These are phyloP conservation scores for Coriaria nepalensis DNA, from an alignment of 306 rosid genomes.

Conservation along the genomic window DNA sequence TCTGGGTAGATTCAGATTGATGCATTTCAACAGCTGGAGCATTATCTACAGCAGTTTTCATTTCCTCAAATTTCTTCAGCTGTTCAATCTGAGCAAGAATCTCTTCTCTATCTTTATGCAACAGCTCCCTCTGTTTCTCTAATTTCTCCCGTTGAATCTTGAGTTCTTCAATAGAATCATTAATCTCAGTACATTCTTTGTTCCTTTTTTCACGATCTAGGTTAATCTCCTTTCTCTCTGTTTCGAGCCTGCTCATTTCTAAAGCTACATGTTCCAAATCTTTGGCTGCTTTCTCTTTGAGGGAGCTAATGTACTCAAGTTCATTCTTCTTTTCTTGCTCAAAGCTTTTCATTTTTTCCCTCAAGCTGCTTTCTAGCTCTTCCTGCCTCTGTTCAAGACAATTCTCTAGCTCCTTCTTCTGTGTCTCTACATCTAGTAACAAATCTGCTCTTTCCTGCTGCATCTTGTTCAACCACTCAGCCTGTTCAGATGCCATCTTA, in stretches of 20 bases:
- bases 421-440: conserved; percentile 63
- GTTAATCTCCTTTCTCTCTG: conserved; percentile 67
- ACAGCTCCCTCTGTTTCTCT: conserved; percentile 67
- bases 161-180: conserved; percentile 70
- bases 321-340: conserved; percentile 72
- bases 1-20: conserved; percentile 38
- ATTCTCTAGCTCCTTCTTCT: conserved; percentile 58
- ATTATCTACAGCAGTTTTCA: conserved; percentile 54
- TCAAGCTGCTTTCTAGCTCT: conserved; percentile 75
- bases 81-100: conserved; percentile 62
- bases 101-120: conserved; percentile 73
- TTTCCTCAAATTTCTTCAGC: conserved; percentile 52
- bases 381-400: conserved; percentile 78
- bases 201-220: conserved; percentile 77
- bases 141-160: conserved; percentile 79
- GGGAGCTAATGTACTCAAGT: conserved; percentile 41
- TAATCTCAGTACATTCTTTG: conserved; percentile 84
- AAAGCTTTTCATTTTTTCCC: conserved; percentile 51
- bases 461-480: conserved; percentile 82
- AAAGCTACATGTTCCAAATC: conserved; percentile 61
- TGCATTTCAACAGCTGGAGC: conserved; percentile 33
- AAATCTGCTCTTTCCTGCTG: conserved; percentile 79
- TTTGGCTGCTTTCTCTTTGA: conserved; percentile 54
- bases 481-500: conserved; percentile 65
- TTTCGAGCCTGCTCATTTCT: conserved; percentile 69